These are phyloP conservation scores for Xylaria scruposa DNA, from an alignment of 495 filamentous ascomycete genomes.

Conservation along the genomic window DNA sequence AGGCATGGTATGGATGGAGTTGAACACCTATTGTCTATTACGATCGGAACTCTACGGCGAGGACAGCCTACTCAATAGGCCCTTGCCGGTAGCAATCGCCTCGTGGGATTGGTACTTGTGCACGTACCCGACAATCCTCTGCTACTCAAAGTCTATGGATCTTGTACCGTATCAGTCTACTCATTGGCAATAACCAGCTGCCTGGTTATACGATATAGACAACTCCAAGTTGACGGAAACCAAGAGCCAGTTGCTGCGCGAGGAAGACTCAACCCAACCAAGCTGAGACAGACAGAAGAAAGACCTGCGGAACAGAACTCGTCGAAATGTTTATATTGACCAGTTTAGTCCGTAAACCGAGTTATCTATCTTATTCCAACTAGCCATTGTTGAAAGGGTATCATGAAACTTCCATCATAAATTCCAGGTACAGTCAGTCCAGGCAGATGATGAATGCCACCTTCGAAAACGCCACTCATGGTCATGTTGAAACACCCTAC, in stretches of 20 bases:
- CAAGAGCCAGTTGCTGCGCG: background rate
- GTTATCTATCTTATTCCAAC: slow-evolving; percentile 20
- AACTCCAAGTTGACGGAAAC: background rate
- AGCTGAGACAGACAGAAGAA: background rate
- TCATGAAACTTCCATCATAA: slow-evolving; percentile 30
- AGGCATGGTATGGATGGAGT: slow-evolving; percentile 69
- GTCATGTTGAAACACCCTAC: slow-evolving; percentile 34
- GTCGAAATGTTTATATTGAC: slow-evolving; percentile 1
- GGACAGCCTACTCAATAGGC: slow-evolving; percentile 32
- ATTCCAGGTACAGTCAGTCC: slow-evolving; percentile 3
- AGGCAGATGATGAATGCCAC: slow-evolving; percentile 20
- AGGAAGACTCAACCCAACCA: background rate
- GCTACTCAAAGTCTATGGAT: background rate
- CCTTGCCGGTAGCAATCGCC: background rate
- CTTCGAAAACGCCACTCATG: slow-evolving; percentile 27
- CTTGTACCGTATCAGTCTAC: background rate
- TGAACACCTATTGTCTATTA: slow-evolving; percentile 77
- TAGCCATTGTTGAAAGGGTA: slow-evolving; percentile 45
- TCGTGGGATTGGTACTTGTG: background rate
- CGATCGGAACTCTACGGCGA: slow-evolving; percentile 74
- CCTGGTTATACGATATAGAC: background rate
- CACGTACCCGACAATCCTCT: background rate
- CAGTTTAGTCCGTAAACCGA: slow-evolving; percentile 6
- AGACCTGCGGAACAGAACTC: background rate
- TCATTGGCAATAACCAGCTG: background rate